A percentile compares a stretch with the other conserved stretches of the same genome.
These are phyloP conservation scores for Colletotrichum sidae DNA, from an alignment of 2,329 filamentous ascomycete species.

Conservation along the genomic window DNA sequence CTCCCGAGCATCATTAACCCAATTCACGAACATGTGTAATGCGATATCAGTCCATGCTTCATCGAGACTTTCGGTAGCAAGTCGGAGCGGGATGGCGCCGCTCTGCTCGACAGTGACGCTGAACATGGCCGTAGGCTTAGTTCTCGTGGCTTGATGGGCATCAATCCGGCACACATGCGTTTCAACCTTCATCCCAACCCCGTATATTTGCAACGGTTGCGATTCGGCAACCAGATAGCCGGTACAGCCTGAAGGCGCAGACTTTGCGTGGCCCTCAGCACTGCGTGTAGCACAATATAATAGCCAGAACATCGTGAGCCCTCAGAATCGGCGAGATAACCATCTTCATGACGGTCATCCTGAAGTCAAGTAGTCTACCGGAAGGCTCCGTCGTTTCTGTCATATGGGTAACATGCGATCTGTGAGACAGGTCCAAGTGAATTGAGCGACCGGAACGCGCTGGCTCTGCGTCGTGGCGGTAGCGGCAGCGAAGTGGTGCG, in stretches of 20 bases:
- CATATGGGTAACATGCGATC: conserved; percentile 1
- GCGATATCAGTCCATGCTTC: too few relatives aligned
- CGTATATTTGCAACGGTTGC: conserved; percentile 12
- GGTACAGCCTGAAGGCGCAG: conserved; percentile 8
- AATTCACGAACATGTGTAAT: too few relatives aligned
- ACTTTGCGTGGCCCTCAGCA: not conserved
- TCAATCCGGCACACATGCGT: not conserved
- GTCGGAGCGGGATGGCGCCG: too few relatives aligned
- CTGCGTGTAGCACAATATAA: too few relatives aligned
- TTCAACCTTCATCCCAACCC: conserved; percentile 9
- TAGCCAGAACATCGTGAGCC: too few relatives aligned
- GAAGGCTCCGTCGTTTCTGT: conserved; percentile 8
- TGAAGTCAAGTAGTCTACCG: conserved; percentile 6
- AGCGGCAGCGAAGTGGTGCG: not conserved
- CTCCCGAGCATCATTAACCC: too few relatives aligned
- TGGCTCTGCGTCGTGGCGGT: not conserved
- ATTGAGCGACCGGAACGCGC: conserved; percentile 11
- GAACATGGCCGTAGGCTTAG: not conserved
- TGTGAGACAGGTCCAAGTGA: conserved; percentile 27
- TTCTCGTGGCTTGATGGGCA: not conserved
- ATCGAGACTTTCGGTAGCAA: too few relatives aligned
- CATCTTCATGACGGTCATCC: not conserved
- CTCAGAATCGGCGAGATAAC: too few relatives aligned
- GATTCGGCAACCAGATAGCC: not conserved
- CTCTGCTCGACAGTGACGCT: too few relatives aligned